Evolutionary conservation across 2,329 filamentous ascomycete genomes (phyloP).

Genomic region (Aphanoascus verrucosus): DNA sequence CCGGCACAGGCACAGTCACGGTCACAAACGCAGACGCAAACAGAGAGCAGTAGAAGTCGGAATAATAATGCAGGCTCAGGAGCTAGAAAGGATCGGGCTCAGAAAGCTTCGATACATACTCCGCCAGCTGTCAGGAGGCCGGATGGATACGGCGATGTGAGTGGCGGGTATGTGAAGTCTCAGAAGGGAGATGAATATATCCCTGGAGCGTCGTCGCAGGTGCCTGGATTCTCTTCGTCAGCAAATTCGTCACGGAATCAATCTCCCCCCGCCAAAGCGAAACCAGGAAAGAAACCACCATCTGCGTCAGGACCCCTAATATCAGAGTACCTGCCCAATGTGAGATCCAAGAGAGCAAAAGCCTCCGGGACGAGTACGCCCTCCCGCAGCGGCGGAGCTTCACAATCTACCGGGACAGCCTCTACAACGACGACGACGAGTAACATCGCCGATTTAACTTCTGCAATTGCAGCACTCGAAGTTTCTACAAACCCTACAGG

Average conservation of each 20-base stretch:
- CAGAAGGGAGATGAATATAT: constrained; percentile 58
- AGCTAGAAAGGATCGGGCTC: constrained; percentile 35
- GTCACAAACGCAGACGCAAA: constrained; percentile 19
- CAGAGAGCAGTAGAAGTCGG: constrained; percentile 19
- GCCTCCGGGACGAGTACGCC: constrained; percentile 36
- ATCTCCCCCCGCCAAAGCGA: constrained; percentile 26
- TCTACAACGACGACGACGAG: constrained; percentile 29
- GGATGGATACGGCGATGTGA: constrained; percentile 52
- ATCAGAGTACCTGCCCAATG: constrained; percentile 57
- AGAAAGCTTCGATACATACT: constrained; percentile 51
- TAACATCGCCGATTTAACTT: constrained; percentile 47
- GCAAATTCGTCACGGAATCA: constrained; percentile 38
- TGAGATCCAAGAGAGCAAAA: constrained; percentile 47
- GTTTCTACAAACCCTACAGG: constrained; percentile 59
- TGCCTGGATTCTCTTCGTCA: constrained; percentile 22
- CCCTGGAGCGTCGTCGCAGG: constrained; percentile 42
- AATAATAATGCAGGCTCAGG: constrained; percentile 19
- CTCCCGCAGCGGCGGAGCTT: not conserved
- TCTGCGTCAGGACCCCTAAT: constrained; percentile 70
- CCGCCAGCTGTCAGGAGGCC: constrained; percentile 52
- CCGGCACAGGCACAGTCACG: not conserved
- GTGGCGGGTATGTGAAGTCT: constrained; percentile 67
- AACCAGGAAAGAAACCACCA: constrained; percentile 39
- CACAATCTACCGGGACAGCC: not conserved
- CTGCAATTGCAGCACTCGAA: constrained; percentile 80